Evolutionary conservation across 345 rosid genomes (phyloP).

Genomic region (Excoecaria agallocha): DNA sequence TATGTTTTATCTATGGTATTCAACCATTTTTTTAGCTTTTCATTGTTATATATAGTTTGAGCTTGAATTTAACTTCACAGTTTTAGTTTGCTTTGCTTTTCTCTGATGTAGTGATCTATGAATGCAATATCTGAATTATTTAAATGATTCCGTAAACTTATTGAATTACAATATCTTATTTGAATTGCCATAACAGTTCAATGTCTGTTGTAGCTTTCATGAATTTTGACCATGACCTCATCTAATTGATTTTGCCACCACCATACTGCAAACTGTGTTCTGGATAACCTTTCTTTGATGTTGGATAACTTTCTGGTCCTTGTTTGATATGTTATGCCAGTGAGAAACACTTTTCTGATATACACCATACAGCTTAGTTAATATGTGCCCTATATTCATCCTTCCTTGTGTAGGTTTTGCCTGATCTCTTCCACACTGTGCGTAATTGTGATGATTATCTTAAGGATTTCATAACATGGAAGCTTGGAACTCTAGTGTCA

Average conservation of each 20-base stretch:
- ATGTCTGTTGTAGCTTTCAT: not conserved
- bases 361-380: not conserved
- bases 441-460: constrained; percentile 86
- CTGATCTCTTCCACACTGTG: constrained; percentile 93
- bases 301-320: not conserved
- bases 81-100: not conserved
- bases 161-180: not conserved
- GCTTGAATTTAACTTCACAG: not conserved
- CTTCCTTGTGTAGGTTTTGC: constrained; percentile 62
- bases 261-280: too few relatives aligned
- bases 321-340: not conserved
- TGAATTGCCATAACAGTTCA: not conserved
- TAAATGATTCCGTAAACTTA: not conserved
- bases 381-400: not conserved
- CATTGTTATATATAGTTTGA: not conserved
- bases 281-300: not conserved
- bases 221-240: not conserved
- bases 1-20: not conserved
- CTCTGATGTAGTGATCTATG: not conserved
- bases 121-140: not conserved
- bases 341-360: not conserved
- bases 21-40: not conserved
- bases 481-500: constrained; percentile 93
- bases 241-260: too few relatives aligned
- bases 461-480: constrained; percentile 97